Base-by-base conservation (phyloP, 805 yeast genomes). In the Ogataea pini region DNA sequence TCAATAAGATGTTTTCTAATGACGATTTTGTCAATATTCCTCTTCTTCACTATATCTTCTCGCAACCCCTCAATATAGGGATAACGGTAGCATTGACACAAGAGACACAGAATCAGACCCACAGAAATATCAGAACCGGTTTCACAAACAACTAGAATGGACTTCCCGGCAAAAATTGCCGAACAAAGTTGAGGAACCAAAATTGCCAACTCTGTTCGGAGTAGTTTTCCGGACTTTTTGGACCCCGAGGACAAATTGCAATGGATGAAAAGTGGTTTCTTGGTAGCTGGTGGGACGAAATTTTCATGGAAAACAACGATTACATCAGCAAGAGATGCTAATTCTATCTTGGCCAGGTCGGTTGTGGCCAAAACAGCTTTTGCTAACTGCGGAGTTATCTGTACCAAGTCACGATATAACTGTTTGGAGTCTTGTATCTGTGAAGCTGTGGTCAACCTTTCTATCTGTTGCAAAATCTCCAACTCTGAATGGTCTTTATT, bases 211-310 rank as follows among this genome's bases (percentile, higher is more conserved):
- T 65, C 45, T 0, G 57, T 61, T 29, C 94, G 68, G 13, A 89
- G 69, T 29, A 71, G 71, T 52, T 83, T 84, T 0, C 92, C 77
- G 0, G 94, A 89, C 48, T 79, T 82, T 58, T 89, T 89, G 4
- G 76, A 72, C 3, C 49, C 47, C 8, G 69, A 65, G 6, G 56
- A 37, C 36, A 48, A 48, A 7, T 16, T 39, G 17, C 41, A 50
- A 22, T 66, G 57, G 2, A 71, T 44, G 14, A 56, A 43, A 33
- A 49, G 50, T 6, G 37, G n/a, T 5, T 5, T 20, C 17, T 57
- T 59, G 1, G 57, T 57, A 12, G 48, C 31, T 10, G 41, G 22
- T 13, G 44, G 14, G 17, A 38, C 20, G 34, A 57, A 42, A 1
- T 51, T 31, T 12, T 52, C 51, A 28, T 57, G 58, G 6, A 60